Evolutionary conservation across 441 rosid genomes (phyloP), one percentile per base, ranked within the genome.

Genomic region (Adansonia rubrostipa): DNA sequence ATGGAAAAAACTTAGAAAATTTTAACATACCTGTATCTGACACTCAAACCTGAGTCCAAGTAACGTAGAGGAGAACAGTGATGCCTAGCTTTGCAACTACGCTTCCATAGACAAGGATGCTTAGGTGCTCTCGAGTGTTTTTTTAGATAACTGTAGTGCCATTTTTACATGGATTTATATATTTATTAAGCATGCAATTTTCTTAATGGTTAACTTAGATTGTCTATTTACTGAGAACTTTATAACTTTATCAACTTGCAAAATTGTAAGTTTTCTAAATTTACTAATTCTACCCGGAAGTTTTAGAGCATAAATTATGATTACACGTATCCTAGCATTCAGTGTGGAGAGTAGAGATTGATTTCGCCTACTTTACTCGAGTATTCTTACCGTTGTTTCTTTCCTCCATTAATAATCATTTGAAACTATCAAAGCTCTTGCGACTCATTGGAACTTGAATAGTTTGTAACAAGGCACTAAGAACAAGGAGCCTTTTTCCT

Each of bases 51-150:
- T 14, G 17, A 63, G 67, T 63, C 42, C 61, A 3, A n/a, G 17
- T 28, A 28, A 28, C 36, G 36, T 28, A 28, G 36, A 28, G 36
- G 58, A 15, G 9, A 53, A 15, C 22, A 56, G 17, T 6, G 9
- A 56, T 2, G 22, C 36, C 36, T 56, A 56, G 61, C 61, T 56
- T 56, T 56, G 57, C 61, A 56, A n/a, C 3, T n/a, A n/a, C 8
- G 61, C 22, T 56, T 17, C 61, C 61, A 56, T n/a, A 56, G 20
- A 56, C 65, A 60, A 60, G 63, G 65, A 60, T 60, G 65, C 36
- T 36, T 10, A 20, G 36, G 6, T 9, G 65, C 65, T 60, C 6
- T 60, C 24, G 11, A 10, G 36, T 60, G 15, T n/a, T 22, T 22
- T 58, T 9, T 60, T 10, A 22, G 65, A 60, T 9, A 64, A 4